Percentiles rank a stretch among this genome's conserved stretches.
These are phyloP conservation scores for Aspergillus alliaceus DNA, from an alignment of 2,329 filamentous ascomycete genomes.

Conservation along the genomic window DNA sequence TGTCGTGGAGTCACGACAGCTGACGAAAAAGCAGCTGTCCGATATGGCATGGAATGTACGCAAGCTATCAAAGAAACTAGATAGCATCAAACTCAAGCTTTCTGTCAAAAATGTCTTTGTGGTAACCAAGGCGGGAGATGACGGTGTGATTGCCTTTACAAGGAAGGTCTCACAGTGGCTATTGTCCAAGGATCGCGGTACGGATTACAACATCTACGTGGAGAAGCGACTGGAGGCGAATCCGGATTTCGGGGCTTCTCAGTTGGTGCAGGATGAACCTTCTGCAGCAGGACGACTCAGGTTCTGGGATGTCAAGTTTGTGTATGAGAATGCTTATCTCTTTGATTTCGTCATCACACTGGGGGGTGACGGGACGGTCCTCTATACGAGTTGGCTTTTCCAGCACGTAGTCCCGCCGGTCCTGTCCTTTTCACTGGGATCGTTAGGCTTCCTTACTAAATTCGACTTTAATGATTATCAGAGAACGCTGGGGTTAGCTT, in stretches of 20 bases:
- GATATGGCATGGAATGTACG: slow-evolving; percentile 97
- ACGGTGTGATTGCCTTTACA: slow-evolving; percentile 73
- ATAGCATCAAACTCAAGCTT: slow-evolving; percentile 78
- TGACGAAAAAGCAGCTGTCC: slow-evolving; percentile 91
- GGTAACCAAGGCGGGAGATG: slow-evolving; percentile 88
- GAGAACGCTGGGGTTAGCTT: slow-evolving; percentile 68
- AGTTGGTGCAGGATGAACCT: slow-evolving; percentile 64
- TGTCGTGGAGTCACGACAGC: slow-evolving; percentile 65
- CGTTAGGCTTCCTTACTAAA: slow-evolving; percentile 91
- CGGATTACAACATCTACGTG: slow-evolving; percentile 74
- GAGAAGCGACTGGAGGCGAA: slow-evolving; percentile 73
- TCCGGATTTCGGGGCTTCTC: slow-evolving; percentile 70
- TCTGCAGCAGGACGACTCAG: slow-evolving; percentile 61
- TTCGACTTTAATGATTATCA: slow-evolving; percentile 83
- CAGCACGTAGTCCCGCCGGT: slow-evolving; percentile 93
- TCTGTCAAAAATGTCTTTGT: slow-evolving; percentile 82
- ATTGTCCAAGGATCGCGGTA: slow-evolving; percentile 66
- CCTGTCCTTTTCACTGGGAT: slow-evolving; percentile 86
- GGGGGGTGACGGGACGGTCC: slow-evolving; percentile 92
- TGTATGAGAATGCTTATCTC: slow-evolving; percentile 72
- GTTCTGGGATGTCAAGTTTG: slow-evolving; percentile 83
- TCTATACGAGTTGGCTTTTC: slow-evolving; percentile 96
- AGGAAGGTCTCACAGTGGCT: slow-evolving; percentile 79
- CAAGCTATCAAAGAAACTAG: slow-evolving; percentile 81
- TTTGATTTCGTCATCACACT: slow-evolving; percentile 94